Evolutionary conservation across 1,284 basidiomycete species (phyloP).

Genomic region (Tilletia horrida): DNA sequence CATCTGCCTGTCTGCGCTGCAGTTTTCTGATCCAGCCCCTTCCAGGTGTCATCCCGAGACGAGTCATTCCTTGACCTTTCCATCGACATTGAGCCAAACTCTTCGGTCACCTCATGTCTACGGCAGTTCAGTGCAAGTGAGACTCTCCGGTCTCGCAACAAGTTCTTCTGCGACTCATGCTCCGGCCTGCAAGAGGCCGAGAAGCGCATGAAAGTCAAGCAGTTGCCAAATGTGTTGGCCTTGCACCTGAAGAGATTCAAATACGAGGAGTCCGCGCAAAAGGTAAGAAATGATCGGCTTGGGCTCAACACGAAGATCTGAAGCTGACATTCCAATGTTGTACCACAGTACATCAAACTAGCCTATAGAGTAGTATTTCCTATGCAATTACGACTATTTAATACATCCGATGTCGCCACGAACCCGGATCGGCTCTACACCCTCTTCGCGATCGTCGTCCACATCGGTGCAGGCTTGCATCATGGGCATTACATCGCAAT

Average conservation of each 20-base stretch:
- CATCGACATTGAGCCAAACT: slow-evolving; percentile 96
- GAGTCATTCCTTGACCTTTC: slow-evolving; percentile 94
- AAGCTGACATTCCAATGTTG: not conserved
- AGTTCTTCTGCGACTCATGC: slow-evolving; percentile 96
- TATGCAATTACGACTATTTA: slow-evolving; percentile 86
- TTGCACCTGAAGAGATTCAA: slow-evolving; percentile 97
- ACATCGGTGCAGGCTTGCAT: slow-evolving; percentile 91
- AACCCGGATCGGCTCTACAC: slow-evolving; percentile 83
- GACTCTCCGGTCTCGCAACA: slow-evolving; percentile 96
- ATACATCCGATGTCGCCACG: slow-evolving; percentile 87
- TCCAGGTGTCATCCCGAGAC: slow-evolving; percentile 85
- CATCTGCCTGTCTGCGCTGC: not conserved
- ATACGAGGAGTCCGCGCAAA: slow-evolving; percentile 79
- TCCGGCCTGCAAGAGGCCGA: slow-evolving; percentile 96
- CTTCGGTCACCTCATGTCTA: slow-evolving; percentile 88
- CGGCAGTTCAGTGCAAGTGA: slow-evolving; percentile 94
- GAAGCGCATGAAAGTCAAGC: slow-evolving; percentile 98
- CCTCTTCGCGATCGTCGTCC: slow-evolving; percentile 91
- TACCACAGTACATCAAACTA: slow-evolving; percentile 79
- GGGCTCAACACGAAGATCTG: not conserved
- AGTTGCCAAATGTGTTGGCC: slow-evolving; percentile 86
- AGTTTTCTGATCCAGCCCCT: not conserved
- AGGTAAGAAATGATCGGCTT: not conserved
- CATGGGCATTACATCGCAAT: slow-evolving; percentile 97
- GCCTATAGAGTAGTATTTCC: slow-evolving; percentile 95